Percentiles rank a stretch among this genome's conserved stretches.
Conservation (phyloP, 139 green algal species). For the Chlamydomonas urium region DNA sequence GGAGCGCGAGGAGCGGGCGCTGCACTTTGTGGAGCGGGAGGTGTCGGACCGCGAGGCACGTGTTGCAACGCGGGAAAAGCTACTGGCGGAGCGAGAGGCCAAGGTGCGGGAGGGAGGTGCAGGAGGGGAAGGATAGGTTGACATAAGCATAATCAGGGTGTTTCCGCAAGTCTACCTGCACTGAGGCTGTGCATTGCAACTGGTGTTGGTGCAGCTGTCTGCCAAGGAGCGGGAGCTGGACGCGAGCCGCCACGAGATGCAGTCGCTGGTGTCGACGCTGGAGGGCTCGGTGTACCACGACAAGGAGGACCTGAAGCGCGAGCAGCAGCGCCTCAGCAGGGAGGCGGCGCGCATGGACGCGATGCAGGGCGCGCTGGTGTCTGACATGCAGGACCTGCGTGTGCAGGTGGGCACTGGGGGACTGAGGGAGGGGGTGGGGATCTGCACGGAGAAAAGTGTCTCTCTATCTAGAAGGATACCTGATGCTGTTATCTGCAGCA, state of each 20-base stretch:
- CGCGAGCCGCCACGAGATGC: conserved; percentile 23
- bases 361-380: conserved; percentile 21
- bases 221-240: conserved; percentile 35
- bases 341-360: conserved; percentile 46
- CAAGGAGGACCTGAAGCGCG: conserved; percentile 37
- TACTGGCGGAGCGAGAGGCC: conserved; percentile 30
- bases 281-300: conserved; percentile 14
- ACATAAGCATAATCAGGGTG: background rate
- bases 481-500: no score
- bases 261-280: conserved; percentile 12
- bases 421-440: no score
- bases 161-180: background rate
- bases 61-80: conserved; percentile 23
- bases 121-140: background rate
- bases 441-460: no score
- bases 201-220: conserved; percentile 2
- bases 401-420: conserved; percentile 30
- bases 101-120: conserved; percentile 7
- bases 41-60: conserved; percentile 35
- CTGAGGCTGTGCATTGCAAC: background rate
- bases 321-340: conserved; percentile 30
- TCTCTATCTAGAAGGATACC: no score
- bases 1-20: conserved; percentile 39
- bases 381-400: conserved; percentile 31
- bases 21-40: conserved; percentile 34